These are phyloP conservation scores for Xerocomus minutiporus DNA, from an alignment of 1,284 basidiomycete genomes.

Conservation along the genomic window DNA sequence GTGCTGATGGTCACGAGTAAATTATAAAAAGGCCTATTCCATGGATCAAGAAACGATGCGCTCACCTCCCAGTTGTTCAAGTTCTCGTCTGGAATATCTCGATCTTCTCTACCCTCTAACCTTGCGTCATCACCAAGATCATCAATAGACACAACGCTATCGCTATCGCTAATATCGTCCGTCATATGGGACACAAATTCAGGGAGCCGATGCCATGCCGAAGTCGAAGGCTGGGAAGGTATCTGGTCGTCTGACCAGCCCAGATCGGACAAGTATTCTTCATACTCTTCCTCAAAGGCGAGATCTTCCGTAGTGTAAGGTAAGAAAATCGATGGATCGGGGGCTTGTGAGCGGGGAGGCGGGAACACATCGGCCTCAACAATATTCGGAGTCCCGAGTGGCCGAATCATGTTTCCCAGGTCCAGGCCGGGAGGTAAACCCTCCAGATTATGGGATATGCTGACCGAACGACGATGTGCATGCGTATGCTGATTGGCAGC, in stretches of 20 bases:
- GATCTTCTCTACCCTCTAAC: conserved; percentile 60
- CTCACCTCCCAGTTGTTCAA: conserved; percentile 92
- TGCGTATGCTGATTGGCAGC: conserved; percentile 51
- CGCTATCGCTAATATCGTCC: conserved; percentile 83
- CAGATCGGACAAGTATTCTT: conserved; percentile 80
- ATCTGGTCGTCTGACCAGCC: conserved; percentile 62
- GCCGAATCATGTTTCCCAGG: conserved; percentile 66
- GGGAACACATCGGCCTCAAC: conserved; percentile 80
- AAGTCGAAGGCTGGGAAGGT: conserved; percentile 42
- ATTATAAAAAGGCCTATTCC: neutral
- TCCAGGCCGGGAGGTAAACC: conserved; percentile 73
- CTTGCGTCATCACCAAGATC: conserved; percentile 75
- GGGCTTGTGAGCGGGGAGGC: conserved; percentile 74
- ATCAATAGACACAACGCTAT: conserved; percentile 84
- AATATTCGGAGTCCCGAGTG: conserved; percentile 70
- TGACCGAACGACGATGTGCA: conserved; percentile 69
- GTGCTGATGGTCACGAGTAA: conserved; percentile 50
- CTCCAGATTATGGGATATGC: conserved; percentile 75
- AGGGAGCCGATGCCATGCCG: conserved; percentile 76
- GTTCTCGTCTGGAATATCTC: conserved; percentile 68
- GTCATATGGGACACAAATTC: conserved; percentile 67
- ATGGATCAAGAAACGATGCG: neutral
- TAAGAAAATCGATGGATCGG: conserved; percentile 78
- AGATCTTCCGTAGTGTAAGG: conserved; percentile 83
- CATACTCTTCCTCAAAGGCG: conserved; percentile 84